These are phyloP conservation scores for Phylloporus arenicola DNA, from an alignment of 768 basidiomycete species.

Conservation along the genomic window DNA sequence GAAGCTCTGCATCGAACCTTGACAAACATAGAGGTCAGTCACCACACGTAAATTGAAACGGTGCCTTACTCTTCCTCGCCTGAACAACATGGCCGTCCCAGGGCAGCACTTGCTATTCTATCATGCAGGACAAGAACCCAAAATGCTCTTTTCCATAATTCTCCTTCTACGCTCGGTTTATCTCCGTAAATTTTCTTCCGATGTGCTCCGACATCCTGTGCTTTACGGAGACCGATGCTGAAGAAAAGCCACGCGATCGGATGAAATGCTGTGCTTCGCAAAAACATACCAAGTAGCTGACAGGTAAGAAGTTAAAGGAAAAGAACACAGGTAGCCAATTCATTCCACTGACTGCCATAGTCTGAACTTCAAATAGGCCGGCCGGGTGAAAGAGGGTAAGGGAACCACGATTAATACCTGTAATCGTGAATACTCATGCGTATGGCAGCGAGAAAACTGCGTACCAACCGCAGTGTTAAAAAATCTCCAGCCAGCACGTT, in stretches of 20 bases:
- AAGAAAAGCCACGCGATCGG: conserved; percentile 51
- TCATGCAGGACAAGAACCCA: conserved; percentile 65
- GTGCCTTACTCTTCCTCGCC: conserved; percentile 63
- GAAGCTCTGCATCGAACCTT: conserved; percentile 80
- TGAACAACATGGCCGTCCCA: conserved; percentile 53
- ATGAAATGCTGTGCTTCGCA: conserved; percentile 44
- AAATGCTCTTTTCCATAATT: conserved; percentile 76
- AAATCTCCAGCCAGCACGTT: conserved; percentile 55
- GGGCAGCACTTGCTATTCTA: conserved; percentile 44
- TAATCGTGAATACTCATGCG: conserved; percentile 3
- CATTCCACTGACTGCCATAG: conserved; percentile 40
- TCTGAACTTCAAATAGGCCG: conserved; percentile 59
- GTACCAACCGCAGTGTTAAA: conserved; percentile 51
- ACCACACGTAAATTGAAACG: background rate
- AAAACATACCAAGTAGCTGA: conserved; percentile 52
- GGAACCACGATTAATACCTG: conserved; percentile 49
- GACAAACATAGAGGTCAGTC: conserved; percentile 11
- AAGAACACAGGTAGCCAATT: background rate
- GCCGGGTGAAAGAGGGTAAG: conserved; percentile 52
- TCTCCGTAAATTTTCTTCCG: conserved; percentile 51
- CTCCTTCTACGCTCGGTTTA: conserved; percentile 49
- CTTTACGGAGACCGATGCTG: conserved; percentile 54
- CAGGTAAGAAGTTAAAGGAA: conserved; percentile 6
- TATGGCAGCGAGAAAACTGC: conserved; percentile 9
- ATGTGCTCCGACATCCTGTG: conserved; percentile 75